Evolutionary conservation across 1,284 basidiomycete species (phyloP).

Genomic region (Coniferiporia sulphurascens): DNA sequence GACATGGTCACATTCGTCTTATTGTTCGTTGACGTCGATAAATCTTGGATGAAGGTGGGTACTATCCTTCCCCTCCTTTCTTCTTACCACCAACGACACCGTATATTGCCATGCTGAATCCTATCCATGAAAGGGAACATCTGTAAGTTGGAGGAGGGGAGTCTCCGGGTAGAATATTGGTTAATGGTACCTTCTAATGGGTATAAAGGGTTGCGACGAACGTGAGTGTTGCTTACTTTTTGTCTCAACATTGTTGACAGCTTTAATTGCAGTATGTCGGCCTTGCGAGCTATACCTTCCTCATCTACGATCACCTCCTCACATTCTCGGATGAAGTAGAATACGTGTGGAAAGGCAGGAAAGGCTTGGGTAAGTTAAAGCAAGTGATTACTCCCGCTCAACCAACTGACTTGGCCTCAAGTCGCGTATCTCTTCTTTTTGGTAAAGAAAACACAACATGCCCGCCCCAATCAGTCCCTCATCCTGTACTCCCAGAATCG

Average conservation of each 20-base stretch:
- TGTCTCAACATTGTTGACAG: not conserved
- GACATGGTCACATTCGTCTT: not conserved
- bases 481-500: slow-evolving; percentile 8
- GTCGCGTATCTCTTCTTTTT: slow-evolving; percentile 16
- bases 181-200: too few species aligned
- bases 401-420: not conserved
- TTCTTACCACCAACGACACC: not conserved
- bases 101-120: not conserved
- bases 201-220: slow-evolving; percentile 10
- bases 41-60: not conserved
- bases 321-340: slow-evolving; percentile 17
- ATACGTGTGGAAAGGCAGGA: slow-evolving; percentile 15
- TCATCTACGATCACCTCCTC: slow-evolving; percentile 16
- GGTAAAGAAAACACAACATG: not conserved
- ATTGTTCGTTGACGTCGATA: not conserved
- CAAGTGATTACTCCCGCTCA: not conserved
- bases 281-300: slow-evolving; percentile 13
- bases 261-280: slow-evolving; percentile 11
- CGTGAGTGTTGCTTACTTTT: slow-evolving; percentile 2
- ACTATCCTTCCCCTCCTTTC: not conserved
- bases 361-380: slow-evolving; percentile 5
- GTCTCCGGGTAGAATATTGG: too few species aligned
- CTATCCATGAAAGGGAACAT: slow-evolving; percentile 1
- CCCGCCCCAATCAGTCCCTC: not conserved
- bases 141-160: not conserved